These are phyloP conservation scores for Tothia fuscella DNA, from an alignment of 2,329 filamentous ascomycete genomes.

Conservation along the genomic window DNA sequence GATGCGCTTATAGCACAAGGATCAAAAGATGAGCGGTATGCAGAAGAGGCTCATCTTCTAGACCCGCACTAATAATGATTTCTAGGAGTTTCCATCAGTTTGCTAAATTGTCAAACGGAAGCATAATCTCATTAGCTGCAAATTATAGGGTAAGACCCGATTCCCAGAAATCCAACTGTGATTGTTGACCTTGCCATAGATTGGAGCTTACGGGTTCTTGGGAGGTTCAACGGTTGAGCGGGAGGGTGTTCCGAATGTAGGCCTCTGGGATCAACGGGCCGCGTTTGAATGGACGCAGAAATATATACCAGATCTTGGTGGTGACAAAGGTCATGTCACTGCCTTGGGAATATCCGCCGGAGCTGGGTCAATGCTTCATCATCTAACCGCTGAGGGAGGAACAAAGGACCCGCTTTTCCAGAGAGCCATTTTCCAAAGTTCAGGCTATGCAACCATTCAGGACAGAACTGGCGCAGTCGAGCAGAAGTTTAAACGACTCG, in stretches of 20 bases:
- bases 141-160: conserved; percentile 30
- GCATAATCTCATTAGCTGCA: conserved; percentile 34
- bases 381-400: conserved; percentile 34
- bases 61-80: background rate
- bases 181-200: background rate
- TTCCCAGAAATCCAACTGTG: background rate
- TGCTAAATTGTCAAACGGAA: conserved; percentile 19
- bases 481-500: background rate
- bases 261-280: conserved; percentile 27
- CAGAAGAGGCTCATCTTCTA: background rate
- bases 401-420: conserved; percentile 33
- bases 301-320: conserved; percentile 34
- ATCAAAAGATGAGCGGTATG: background rate
- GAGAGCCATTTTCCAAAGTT: conserved; percentile 22
- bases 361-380: conserved; percentile 38
- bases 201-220: conserved; percentile 33
- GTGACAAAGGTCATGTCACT: conserved; percentile 34
- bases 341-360: conserved; percentile 37
- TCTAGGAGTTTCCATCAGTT: background rate
- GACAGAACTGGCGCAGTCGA: conserved; percentile 1
- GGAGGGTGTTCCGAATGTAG: conserved; percentile 32
- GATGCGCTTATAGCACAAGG: background rate
- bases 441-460: conserved; percentile 14
- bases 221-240: conserved; percentile 33
- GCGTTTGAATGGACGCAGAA: conserved; percentile 38